phyloP scores from a whole-genome alignment of 352 stramenopile genomes.

The Globisporangium paroecandrum region DNA sequence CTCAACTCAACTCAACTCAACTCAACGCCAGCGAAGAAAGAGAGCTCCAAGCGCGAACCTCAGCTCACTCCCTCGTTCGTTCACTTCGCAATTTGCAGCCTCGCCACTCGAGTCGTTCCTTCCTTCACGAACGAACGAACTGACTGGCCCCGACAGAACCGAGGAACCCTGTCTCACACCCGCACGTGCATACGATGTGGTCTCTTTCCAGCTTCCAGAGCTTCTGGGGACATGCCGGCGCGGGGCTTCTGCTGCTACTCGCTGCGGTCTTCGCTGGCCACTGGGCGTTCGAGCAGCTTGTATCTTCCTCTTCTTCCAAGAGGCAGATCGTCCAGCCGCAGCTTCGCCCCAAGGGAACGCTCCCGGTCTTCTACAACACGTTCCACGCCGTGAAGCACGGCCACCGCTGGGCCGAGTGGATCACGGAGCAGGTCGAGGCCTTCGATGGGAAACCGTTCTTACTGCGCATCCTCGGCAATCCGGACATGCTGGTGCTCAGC shows the following conservation, averaged over 20 bases:
- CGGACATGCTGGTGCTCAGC: background rate
- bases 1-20: background rate
- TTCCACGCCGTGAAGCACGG: background rate
- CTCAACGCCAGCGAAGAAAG: too few species aligned
- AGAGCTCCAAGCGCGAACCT: too few species aligned
- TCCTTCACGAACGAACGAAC: too few species aligned
- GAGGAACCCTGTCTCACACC: background rate
- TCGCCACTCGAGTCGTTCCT: background rate
- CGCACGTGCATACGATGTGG: background rate
- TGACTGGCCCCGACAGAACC: background rate
- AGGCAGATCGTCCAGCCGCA: background rate
- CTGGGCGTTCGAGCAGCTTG: background rate
- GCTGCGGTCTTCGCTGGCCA: background rate
- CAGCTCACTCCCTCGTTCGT: background rate
- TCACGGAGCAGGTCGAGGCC: background rate
- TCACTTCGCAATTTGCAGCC: background rate
- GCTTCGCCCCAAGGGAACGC: background rate
- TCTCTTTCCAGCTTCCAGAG: background rate
- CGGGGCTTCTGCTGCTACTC: background rate
- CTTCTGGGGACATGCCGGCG: background rate
- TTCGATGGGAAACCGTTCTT: background rate
- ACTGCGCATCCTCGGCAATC: background rate
- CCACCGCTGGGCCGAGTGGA: conserved; percentile 7
- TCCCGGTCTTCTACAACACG: conserved; percentile 1
- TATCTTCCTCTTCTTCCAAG: background rate